A percentile compares a stretch with the other conserved stretches of the same genome.
Evolutionary conservation across 345 rosid genomes (phyloP).

Genomic region (Eucalyptus leucophloia): DNA sequence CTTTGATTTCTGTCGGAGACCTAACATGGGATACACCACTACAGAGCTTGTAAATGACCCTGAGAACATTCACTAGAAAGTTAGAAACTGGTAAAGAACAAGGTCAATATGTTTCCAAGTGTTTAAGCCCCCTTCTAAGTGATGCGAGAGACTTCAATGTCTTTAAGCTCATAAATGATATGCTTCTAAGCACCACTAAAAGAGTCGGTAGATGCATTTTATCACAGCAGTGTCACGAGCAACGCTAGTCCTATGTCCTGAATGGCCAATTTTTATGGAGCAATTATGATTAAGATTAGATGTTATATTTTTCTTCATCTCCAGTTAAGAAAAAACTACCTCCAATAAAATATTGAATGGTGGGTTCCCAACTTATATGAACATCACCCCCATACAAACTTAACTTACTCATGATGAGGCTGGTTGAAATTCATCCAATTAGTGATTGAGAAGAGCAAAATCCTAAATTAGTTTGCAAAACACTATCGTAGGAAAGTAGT

Average conservation of each 20-base stretch:
- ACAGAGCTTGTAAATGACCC: neutral
- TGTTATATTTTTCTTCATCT: neutral
- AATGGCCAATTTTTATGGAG: neutral
- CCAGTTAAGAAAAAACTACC: neutral
- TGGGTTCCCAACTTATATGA: neutral
- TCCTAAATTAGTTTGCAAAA: neutral
- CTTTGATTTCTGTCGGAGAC: neutral
- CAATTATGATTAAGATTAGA: neutral
- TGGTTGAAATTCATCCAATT: neutral
- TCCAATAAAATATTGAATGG: neutral
- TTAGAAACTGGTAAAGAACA: neutral
- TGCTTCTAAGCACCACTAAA: neutral
- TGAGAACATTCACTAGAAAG: neutral
- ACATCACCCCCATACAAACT: neutral
- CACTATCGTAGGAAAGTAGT: neutral
- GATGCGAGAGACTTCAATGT: neutral
- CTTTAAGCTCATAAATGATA: neutral
- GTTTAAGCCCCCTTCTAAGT: neutral
- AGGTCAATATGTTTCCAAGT: neutral
- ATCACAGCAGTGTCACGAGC: accelerated
- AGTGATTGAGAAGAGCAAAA: neutral
- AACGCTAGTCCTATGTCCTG: accelerated
- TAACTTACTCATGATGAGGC: neutral
- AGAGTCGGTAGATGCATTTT: neutral
- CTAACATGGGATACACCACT: neutral